Conservation (phyloP, 2,329 filamentous ascomycete genomes). For the Clonostachys sp. region DNA sequence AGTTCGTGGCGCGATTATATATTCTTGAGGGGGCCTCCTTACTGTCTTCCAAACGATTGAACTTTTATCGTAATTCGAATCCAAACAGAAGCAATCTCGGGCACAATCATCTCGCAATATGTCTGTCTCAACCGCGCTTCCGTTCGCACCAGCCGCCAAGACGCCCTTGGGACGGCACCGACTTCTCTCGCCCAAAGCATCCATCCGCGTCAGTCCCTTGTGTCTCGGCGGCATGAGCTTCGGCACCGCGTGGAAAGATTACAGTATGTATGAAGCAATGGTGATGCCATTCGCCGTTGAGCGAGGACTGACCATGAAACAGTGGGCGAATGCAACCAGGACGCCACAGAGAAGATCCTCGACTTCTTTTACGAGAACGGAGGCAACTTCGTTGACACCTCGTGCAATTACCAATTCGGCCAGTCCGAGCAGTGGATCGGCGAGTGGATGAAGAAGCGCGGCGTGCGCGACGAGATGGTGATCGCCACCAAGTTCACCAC, state of each 20-base stretch:
- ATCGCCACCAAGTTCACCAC: constrained; percentile 67
- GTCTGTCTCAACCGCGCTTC: constrained; percentile 14
- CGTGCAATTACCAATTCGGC: constrained; percentile 62
- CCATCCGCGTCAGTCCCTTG: constrained; percentile 62
- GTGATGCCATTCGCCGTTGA: too few species aligned
- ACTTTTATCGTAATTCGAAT: too few species aligned
- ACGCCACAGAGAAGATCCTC: constrained; percentile 57
- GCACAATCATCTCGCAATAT: too few species aligned
- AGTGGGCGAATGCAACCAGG: constrained; percentile 62
- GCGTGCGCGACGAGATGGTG: constrained; percentile 63
- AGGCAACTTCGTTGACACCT: constrained; percentile 68
- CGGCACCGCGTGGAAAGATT: constrained; percentile 44
- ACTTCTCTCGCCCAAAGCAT: constrained; percentile 60
- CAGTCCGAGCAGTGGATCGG: constrained; percentile 65
- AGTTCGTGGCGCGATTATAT: too few species aligned
- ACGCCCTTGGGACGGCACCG: constrained; percentile 62
- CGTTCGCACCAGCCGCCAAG: constrained; percentile 43
- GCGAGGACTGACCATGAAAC: constrained; percentile 36
- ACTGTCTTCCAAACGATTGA: too few species aligned
- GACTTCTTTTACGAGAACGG: constrained; percentile 45
- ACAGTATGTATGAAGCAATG: constrained; percentile 24
- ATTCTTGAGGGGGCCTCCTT: too few species aligned
- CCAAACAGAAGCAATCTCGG: too few species aligned
- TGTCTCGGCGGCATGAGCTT: constrained; percentile 64
- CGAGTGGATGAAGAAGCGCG: constrained; percentile 63